Base-by-base conservation (phyloP, 148 eudicot species). In the Persicaria tinctoria region DNA sequence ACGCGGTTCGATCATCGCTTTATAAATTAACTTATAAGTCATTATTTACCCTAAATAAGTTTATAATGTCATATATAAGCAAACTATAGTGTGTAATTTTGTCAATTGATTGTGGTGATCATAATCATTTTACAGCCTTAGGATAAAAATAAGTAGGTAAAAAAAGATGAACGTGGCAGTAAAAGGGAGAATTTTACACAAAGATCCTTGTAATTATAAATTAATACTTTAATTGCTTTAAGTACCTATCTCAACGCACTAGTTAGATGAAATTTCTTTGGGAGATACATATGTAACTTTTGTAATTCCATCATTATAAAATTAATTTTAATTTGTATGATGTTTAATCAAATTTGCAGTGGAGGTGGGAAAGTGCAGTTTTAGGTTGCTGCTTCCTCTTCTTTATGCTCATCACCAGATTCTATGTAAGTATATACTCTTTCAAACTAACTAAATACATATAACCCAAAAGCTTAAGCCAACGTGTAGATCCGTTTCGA, bases 341-440 rank as follows among this genome's bases (percentile, higher is more conserved):
- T 8, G 63, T 64, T 8, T 64, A 10, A 64, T 41, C 41, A 64
- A 38, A 66, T 41, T 73, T 80, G 83, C 86, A 89, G 90, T 89
- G 87, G 89, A 83, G 83, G 68, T 89, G 89, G 89, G 84, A 89
- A 80, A 85, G 87, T 59, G 91, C 87, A 73, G 73, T 86, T 8
- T 66, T 89, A 55, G 90, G 90, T 16, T 66, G 83, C 55, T 78
- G 78, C 78, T 88, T 88, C 78, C 86, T 90, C 57, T 82, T 78
- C 72, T 86, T 85, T 71, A 82, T 90, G 78, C 38, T 83, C 66
- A 23, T 82, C 55, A 83, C 91, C 16, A 86, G 79, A 83, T 83
- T 71, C 79, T 83, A 84, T 46, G 94, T 88, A 76, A 78, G 93
- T 83, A 73, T 4, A 8, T 49, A 41, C 23, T 56, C 68, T 16